Evolutionary conservation across 768 basidiomycete species (phyloP), one percentile per base, ranked within the genome.

Genomic region (Lactarius vividus): DNA sequence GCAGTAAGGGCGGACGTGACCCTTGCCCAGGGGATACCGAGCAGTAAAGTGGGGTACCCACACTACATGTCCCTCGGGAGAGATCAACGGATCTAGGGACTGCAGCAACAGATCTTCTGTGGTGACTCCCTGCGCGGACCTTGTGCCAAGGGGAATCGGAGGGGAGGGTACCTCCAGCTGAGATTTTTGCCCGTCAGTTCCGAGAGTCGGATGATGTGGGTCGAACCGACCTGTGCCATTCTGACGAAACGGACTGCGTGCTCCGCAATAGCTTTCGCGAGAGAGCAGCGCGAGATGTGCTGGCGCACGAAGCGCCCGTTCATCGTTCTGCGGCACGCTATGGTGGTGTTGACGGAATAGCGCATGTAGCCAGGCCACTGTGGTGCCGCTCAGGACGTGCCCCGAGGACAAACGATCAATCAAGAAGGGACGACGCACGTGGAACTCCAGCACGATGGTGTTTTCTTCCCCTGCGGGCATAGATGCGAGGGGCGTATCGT

Each of bases 331-430:
- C 29, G 53, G 28, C 53, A 54, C 2, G 28, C 53, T 18, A 10
- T 55, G 18, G 28, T 55, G 20, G 33, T 33, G 2, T 31, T 3
- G 29, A 55, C 11, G 20, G 29, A 31, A 55, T 4, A 55, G n/a
- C 54, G 54, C 31, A 55, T 3, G 20, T 55, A 55, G 18, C 54
- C 29, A 33, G 54, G 54, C 54, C 54, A 55, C 54, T 55, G 29
- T 5, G 18, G 8, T 31, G 54, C 18, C 3, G 18, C 0, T 55
- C 28, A 29, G 16, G 20, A 33, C 29, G 49, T 23, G 49, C 10
- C 18, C 31, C 10, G 0, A 33, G 54, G 29, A 20, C 54, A 5
- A 20, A 31, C 0, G 18, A 31, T 16, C 20, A 31, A 31, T 7
- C 6, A 33, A 8, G 49, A 52, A 55, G 6, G 8, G 16, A 31